Evolutionary conservation across 306 rosid species (phyloP).

Genomic region (Glycine latifolia): DNA sequence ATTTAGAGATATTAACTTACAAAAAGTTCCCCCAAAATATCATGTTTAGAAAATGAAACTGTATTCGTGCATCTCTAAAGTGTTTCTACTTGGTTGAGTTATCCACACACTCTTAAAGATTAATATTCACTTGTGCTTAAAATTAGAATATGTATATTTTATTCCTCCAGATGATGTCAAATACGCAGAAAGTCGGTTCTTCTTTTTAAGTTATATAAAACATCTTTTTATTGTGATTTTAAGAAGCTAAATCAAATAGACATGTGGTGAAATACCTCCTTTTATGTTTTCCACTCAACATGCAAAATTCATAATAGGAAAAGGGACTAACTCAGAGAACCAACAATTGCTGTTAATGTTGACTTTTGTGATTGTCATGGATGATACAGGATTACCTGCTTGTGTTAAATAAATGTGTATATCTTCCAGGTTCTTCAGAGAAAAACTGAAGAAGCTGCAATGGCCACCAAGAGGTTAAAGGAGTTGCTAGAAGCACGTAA

Average conservation of each 20-base stretch:
- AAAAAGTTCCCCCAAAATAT: neutral
- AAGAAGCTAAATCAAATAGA: slow-evolving; percentile 26
- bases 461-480: slow-evolving; percentile 99
- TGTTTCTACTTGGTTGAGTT: slow-evolving; percentile 30
- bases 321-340: slow-evolving; percentile 3
- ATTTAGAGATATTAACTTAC: neutral
- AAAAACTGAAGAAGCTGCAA: slow-evolving; percentile 99
- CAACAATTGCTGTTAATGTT: slow-evolving; percentile 14
- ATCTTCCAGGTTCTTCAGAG: slow-evolving; percentile 93
- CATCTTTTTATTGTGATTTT: slow-evolving; percentile 3
- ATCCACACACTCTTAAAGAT: slow-evolving; percentile 7
- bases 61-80: neutral
- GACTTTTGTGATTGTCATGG: slow-evolving; percentile 38
- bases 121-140: neutral
- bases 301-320: slow-evolving; percentile 27
- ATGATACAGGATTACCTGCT: slow-evolving; percentile 10
- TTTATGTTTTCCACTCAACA: slow-evolving; percentile 7
- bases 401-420: slow-evolving; percentile 35
- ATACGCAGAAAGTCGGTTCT: slow-evolving; percentile 16
- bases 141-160: neutral
- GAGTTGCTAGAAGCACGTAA: slow-evolving; percentile 98
- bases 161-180: slow-evolving; percentile 27
- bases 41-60: slow-evolving; percentile 10
- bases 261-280: neutral
- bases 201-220: slow-evolving; percentile 12